Percentiles rank a stretch among this genome's conserved stretches.
Conservation (phyloP, 1,284 basidiomycete genomes). For the Mycena sp. region DNA sequence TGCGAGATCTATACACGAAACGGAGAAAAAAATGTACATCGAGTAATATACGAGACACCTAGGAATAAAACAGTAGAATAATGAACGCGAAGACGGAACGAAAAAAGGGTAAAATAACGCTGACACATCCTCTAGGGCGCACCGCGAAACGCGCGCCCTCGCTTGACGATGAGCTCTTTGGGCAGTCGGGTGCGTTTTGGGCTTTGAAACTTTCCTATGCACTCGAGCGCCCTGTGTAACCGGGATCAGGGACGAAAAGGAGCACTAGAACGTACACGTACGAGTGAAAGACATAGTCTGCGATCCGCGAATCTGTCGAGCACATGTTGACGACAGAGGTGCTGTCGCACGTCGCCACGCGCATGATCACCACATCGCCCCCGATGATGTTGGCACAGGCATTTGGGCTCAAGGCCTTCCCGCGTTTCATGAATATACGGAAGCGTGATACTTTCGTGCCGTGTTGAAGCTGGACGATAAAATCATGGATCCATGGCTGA, state of each 20-base stretch:
- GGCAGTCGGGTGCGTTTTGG: background rate
- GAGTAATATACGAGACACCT: background rate
- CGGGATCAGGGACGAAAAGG: background rate
- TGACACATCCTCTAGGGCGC: background rate
- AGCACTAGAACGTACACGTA: background rate
- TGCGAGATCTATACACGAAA: background rate
- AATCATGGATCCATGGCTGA: conserved; percentile 2
- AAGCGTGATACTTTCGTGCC: no score
- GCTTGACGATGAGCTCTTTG: conserved; percentile 1
- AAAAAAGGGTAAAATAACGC: background rate
- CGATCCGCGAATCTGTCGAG: no score
- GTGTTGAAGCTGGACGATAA: background rate
- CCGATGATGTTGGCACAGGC: no score
- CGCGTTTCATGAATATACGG: no score
- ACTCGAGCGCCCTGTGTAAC: background rate
- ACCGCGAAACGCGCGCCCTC: conserved; percentile 2
- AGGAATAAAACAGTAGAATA: background rate
- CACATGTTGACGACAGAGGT: conserved; percentile 3
- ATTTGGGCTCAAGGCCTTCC: background rate
- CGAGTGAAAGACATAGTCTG: background rate
- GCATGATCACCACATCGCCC: conserved; percentile 5
- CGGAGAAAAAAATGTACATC: background rate
- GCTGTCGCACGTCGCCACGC: background rate
- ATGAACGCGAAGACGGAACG: background rate
- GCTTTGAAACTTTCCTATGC: conserved; percentile 2